Percentiles rank a stretch among this genome's conserved stretches.
Evolutionary conservation across 1,284 basidiomycete genomes (phyloP).

Genomic region (Tilletiaria anomala): DNA sequence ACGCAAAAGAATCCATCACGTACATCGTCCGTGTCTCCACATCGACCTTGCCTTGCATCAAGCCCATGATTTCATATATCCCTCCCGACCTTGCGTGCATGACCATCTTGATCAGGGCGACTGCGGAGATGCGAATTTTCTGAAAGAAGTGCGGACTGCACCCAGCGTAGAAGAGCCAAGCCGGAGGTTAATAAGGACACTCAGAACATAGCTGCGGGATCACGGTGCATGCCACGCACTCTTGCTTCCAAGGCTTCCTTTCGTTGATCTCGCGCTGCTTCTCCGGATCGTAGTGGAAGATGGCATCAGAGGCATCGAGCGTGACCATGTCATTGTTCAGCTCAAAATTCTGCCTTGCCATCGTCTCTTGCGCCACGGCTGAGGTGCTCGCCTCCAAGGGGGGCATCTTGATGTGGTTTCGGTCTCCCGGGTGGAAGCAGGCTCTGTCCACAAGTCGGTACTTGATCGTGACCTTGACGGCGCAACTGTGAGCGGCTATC

Average conservation of each 20-base stretch:
- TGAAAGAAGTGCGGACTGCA: constrained; percentile 86
- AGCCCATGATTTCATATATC: constrained; percentile 95
- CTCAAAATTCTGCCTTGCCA: constrained; percentile 67
- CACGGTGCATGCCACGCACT: too few relatives aligned
- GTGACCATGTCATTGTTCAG: constrained; percentile 57
- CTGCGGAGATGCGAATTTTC: constrained; percentile 81
- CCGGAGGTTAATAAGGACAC: too few relatives aligned
- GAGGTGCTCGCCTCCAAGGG: neutral
- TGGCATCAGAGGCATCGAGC: constrained; percentile 19
- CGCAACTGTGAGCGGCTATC: too few relatives aligned
- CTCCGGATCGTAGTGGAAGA: constrained; percentile 52
- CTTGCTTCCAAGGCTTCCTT: constrained; percentile 68
- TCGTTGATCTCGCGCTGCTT: constrained; percentile 58
- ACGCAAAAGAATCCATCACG: constrained; percentile 77
- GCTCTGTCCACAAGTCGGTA: neutral
- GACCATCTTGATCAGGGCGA: constrained; percentile 97
- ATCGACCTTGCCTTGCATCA: constrained; percentile 94
- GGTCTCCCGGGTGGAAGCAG: neutral
- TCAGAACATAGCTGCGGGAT: too few relatives aligned
- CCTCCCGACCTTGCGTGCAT: constrained; percentile 96
- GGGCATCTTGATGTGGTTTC: too few relatives aligned
- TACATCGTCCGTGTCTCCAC: constrained; percentile 66
- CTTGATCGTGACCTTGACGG: neutral
- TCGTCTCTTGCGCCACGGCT: constrained; percentile 28
- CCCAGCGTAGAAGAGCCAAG: too few relatives aligned